phyloP scores from a whole-genome alignment of 2,329 filamentous ascomycete genomes.

The Blastomyces gilchristii region DNA sequence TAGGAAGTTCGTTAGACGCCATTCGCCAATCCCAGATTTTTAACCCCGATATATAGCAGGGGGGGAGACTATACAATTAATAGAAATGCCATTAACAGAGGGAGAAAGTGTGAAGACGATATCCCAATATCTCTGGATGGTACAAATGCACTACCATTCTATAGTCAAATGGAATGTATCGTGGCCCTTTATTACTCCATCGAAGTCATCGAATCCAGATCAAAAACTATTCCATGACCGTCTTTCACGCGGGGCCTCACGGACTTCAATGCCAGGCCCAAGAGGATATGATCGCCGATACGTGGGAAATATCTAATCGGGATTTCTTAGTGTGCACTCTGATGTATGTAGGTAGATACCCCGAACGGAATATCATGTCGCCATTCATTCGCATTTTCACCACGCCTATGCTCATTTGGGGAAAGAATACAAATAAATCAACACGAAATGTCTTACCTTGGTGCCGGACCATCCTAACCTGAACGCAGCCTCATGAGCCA shows the following conservation, averaged over 20 bases:
- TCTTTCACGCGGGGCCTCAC: conserved; percentile 51
- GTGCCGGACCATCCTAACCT: conserved; percentile 87
- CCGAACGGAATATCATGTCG: background rate
- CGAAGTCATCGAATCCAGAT: conserved; percentile 56
- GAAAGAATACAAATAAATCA: background rate
- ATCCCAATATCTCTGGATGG: background rate
- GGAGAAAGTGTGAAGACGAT: background rate
- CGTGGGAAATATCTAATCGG: conserved; percentile 45
- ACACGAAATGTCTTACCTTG: conserved; percentile 52
- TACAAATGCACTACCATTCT: background rate
- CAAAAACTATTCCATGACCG: conserved; percentile 42
- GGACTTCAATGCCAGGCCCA: conserved; percentile 73
- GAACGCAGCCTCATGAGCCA: conserved; percentile 92
- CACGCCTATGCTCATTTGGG: too few species aligned
- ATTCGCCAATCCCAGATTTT: conserved; percentile 7
- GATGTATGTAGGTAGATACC: background rate
- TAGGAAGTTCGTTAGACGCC: conserved; percentile 3
- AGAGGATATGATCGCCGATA: conserved; percentile 56
- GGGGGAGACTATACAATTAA: background rate
- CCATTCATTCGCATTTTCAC: too few species aligned
- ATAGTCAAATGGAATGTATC: background rate
- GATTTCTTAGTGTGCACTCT: background rate
- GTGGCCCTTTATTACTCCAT: conserved; percentile 46
- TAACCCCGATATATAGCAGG: background rate
- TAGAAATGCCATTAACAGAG: background rate